Evolutionary conservation across 2,329 filamentous ascomycete species (phyloP), one percentile per base, ranked within the genome.

Genomic region (Cladorrhinum sp.): DNA sequence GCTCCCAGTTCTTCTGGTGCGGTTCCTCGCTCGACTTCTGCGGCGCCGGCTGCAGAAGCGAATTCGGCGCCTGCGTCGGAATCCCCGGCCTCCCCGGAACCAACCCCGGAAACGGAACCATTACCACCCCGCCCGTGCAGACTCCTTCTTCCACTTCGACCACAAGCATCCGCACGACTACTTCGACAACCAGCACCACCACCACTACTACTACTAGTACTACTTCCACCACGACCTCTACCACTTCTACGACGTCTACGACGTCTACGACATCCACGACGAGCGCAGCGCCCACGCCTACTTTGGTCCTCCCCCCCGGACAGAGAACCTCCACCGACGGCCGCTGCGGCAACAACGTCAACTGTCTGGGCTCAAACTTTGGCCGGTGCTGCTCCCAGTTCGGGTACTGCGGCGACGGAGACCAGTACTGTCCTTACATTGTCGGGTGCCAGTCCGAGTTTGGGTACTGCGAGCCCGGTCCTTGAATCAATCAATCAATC

Each of bases 391-490:
- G 69, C 61, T 67, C 65, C 12, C 69, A 71, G 62, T 70, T 69
- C 56, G 69, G 69, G 0, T 71, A 30, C 33, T 71, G 69, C 26
- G 69, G 69, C 9, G 65, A 69, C 9, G 67, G 69, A 16, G 67
- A 70, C n/a, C 68, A 70, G 65, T 72, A 65, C 59, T 72, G 70
- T 59, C 63, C 66, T 2, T 65, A 64, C 12, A 65, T 72, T 26
- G 66, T 68, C 1, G 66, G 69, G 1, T 72, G 71, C 58, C 71
- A 72, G 63, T 57, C 67, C 1, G 58, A 71, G 48, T 72, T 69
- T 60, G 70, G 71, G 9, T 61, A 65, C n/a, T 74, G 70, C 49
- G 69, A 71, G 46, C 60, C 64, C 20, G 42, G 42, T 26, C 20
- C 36, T 49, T 52, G 58, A 56, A 23, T 18, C 2, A 12, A 5